A percentile compares a stretch with the other conserved stretches of the same genome.
phyloP scores from a whole-genome alignment of 352 stramenopile genomes.

The Globisporangium spinosum region DNA sequence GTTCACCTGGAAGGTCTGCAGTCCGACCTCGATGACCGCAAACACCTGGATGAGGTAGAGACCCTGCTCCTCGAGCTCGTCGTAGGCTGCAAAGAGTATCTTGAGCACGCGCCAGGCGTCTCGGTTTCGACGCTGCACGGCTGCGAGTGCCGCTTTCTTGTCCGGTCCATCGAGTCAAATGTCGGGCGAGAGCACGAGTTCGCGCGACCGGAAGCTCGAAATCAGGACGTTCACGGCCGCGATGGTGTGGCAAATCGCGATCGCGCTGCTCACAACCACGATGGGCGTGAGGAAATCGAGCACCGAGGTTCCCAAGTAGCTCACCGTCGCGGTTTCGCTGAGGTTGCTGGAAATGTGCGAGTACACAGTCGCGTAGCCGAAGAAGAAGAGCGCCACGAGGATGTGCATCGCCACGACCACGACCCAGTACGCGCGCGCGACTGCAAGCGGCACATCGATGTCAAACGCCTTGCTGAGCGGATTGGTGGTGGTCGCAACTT shows the following conservation, averaged over 20 bases:
- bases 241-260: constrained; percentile 17
- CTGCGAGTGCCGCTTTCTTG: constrained; percentile 9
- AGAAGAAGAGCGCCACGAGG: constrained; percentile 12
- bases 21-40: constrained; percentile 17
- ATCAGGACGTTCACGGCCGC: constrained; percentile 16
- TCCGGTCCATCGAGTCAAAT: constrained; percentile 17
- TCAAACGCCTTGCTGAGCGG: not conserved
- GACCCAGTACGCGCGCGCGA: constrained; percentile 11
- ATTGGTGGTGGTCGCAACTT: not conserved
- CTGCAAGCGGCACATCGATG: constrained; percentile 6
- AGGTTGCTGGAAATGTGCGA: not conserved
- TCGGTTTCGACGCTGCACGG: constrained; percentile 9
- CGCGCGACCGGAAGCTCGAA: constrained; percentile 14
- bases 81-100: constrained; percentile 7
- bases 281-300: constrained; percentile 12
- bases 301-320: not conserved
- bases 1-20: constrained; percentile 27
- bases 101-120: constrained; percentile 14
- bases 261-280: constrained; percentile 6
- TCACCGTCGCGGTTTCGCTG: not conserved
- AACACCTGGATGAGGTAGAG: constrained; percentile 14
- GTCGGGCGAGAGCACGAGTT: constrained; percentile 19
- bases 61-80: constrained; percentile 12
- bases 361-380: constrained; percentile 15
- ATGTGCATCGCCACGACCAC: constrained; percentile 4